Conservation (phyloP, 139 green algal species). For the Asterochloris erici region DNA sequence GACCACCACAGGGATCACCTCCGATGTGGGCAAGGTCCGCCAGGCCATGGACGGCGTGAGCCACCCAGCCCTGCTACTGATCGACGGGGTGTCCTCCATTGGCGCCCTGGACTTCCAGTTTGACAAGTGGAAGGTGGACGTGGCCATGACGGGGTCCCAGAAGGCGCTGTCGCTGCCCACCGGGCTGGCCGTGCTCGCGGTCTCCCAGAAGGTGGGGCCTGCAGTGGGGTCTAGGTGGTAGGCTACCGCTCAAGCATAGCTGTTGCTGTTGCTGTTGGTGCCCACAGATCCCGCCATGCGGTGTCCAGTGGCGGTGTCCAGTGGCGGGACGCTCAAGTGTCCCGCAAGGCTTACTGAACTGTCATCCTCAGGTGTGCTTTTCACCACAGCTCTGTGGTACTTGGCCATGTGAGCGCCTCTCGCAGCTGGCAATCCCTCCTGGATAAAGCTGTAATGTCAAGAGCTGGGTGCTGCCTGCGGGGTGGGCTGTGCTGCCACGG, state of each 20-base stretch:
- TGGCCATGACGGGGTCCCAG: slow-evolving; percentile 94
- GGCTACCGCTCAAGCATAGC: too few species aligned
- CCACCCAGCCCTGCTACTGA: slow-evolving; percentile 89
- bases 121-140: slow-evolving; percentile 94
- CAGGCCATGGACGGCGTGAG: slow-evolving; percentile 65
- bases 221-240: background rate
- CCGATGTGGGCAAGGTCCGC: slow-evolving; percentile 64
- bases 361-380: too few species aligned
- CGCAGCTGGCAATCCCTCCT: too few species aligned
- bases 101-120: slow-evolving; percentile 90
- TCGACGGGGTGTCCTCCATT: slow-evolving; percentile 93
- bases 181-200: slow-evolving; percentile 84
- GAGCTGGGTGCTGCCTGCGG: too few species aligned
- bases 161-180: slow-evolving; percentile 97
- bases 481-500: too few species aligned
- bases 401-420: too few species aligned
- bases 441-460: too few species aligned
- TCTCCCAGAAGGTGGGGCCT: slow-evolving; percentile 63
- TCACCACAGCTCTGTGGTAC: too few species aligned
- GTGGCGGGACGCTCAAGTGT: too few species aligned
- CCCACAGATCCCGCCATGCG: too few species aligned
- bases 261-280: background rate
- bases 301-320: background rate
- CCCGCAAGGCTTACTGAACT: too few species aligned
- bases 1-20: slow-evolving; percentile 90